Base-by-base conservation (phyloP, 2,329 filamentous ascomycete species). In the Talaromyces rugulosus region DNA sequence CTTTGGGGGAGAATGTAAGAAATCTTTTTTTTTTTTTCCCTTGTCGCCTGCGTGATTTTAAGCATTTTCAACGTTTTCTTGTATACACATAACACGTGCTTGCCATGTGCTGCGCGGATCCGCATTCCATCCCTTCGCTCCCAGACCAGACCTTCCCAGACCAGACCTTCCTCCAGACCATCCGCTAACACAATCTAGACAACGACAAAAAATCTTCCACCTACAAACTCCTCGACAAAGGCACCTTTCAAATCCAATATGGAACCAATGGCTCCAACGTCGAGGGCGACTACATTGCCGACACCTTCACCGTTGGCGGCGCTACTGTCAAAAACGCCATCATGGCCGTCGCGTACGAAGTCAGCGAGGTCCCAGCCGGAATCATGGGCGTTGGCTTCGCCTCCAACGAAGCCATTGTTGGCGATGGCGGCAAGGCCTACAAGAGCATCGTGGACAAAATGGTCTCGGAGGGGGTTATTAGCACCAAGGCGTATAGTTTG, bases 401-500 rank as follows among this genome's bases (percentile, higher is more conserved):
- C 8, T 62, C 63, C 31, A 68, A 66, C 34, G 69, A 71, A 42
- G 63, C 68, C 3, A 66, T 63, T 33, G 62, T 61, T 33, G 62
- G 58, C 6, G 42, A 67, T 16, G 56, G 66, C 6, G 56, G 66
- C 11, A 60, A 70, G 27, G 62, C 75, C 2, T 87, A 87, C 66
- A 73, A 81, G 14, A 86, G 90, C 70, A 78, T 94, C 34, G 80
- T 91, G 18, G 82, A 87, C 71, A 80, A 85, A 66, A 81, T 95
- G 72, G 81, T 85, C 27, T 72, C 83, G 30, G 82, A 90, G 68
- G 84, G 70, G 16, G 60, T 66, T 34, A 74, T 73, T 58, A 85
- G 86, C 66, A 83, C 86, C 59, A 72, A 84, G 9, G 68, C 67
- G 52, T 69, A 69, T 58, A 66, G 68, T 31, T 62, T 74, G 31